Evolutionary conservation across 805 yeast genomes (phyloP), one percentile per base, ranked within the genome.

Genomic region (Monosporozyma servazzii): DNA sequence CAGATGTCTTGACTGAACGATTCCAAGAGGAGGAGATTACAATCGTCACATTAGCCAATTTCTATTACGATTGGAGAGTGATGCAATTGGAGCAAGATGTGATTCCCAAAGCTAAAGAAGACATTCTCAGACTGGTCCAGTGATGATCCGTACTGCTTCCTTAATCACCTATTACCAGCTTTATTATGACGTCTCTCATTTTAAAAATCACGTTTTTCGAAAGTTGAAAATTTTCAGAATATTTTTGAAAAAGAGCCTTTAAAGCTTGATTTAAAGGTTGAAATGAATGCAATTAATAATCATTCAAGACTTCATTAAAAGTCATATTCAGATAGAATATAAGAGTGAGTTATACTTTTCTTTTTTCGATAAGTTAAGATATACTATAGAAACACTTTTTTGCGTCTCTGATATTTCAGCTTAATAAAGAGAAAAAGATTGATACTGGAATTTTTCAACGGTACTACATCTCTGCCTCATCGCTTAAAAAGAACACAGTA

Each of bases 1-100:
- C 48, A 13, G 65, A 62, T 21, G 29, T 63, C 0, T 60, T 65
- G 45, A 50, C 9, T 25, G 25, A 44, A 10, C 21, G 30, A 5
- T 21, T 20, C 15, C 27, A 21, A 7, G 52, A 56, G 8, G 54
- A 47, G 18, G 53, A 56, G 5, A 49, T 55, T 3, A 64, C 59
- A 13, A 56, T 65, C 13, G 49, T 65, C 1, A 44, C 61, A 2
- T 45, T 66, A 15, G 69, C 69, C 5, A 65, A 66, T 44, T 52
- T 58, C 48, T 64, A 61, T 53, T 65, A 65, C 47, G 48, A 48
- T 4, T 46, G 54, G 41, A 54, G 70, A 18, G 51, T 66, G 2
- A 41, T 48, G 2, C 62, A 62, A 42, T 50, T 66, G 20, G 58
- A 64, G 40, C 40, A 47, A 3, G 53, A 46, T 8, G 48, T 52